Evolutionary conservation across 2,329 filamentous ascomycete genomes (phyloP).

Genomic region (Beauveria scarabaeidicola): DNA sequence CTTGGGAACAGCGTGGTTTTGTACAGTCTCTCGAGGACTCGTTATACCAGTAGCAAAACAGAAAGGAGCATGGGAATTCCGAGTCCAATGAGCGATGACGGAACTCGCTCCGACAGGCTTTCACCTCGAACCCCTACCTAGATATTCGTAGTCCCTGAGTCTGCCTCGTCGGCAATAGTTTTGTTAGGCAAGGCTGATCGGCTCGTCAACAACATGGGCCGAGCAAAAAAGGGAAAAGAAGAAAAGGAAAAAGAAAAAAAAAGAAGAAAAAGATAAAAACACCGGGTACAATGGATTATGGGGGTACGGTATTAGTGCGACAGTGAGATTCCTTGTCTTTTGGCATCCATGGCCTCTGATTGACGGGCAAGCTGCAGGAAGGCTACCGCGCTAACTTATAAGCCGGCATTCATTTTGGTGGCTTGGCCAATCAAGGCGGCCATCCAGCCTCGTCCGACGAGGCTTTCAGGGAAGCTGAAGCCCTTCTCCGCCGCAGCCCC

Average conservation of each 20-base stretch:
- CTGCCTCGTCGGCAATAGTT: neutral
- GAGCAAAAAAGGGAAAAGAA: neutral
- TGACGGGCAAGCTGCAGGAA: conserved; percentile 1
- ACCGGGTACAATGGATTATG: neutral
- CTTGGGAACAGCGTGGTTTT: neutral
- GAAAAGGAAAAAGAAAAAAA: neutral
- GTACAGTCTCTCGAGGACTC: neutral
- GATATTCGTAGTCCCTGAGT: neutral
- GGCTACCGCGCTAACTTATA: conserved; percentile 7
- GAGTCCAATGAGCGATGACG: neutral
- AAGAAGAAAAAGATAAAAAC: neutral
- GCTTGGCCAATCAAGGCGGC: conserved; percentile 2
- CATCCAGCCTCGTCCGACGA: conserved; percentile 2
- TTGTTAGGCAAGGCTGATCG: neutral
- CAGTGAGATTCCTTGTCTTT: neutral
- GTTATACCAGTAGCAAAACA: too few species aligned
- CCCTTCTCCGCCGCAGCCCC: neutral
- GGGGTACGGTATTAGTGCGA: neutral
- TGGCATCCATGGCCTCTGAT: neutral
- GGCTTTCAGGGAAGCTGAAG: conserved; percentile 10
- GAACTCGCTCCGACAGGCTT: neutral
- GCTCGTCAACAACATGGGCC: neutral
- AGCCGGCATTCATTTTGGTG: conserved; percentile 4
- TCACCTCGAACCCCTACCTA: neutral
- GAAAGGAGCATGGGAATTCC: neutral